A percentile compares a stretch with the other conserved stretches of the same genome.
These are phyloP conservation scores for Aegilops bicornis DNA, from an alignment of 176 grass and related monocot genomes.

Conservation along the genomic window DNA sequence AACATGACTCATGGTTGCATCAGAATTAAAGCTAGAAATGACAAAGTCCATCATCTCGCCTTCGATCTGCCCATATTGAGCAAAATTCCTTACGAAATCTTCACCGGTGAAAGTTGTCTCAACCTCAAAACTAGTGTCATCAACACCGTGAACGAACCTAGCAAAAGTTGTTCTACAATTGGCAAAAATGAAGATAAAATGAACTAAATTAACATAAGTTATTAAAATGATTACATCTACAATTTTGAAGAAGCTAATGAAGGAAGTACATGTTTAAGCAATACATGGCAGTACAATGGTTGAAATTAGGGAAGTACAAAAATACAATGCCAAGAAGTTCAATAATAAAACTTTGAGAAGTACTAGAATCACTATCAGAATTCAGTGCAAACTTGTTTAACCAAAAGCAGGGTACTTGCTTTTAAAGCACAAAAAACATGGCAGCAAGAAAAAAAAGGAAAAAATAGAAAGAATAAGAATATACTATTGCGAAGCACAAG, in stretches of 20 bases:
- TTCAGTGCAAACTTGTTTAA: no score
- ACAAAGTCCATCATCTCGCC: neutral
- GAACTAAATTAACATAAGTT: neutral
- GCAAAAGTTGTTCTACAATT: neutral
- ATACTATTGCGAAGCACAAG: no score
- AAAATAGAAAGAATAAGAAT: no score
- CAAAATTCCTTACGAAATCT: neutral
- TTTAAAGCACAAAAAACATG: no score
- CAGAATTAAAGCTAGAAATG: neutral
- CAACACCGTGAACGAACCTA: neutral
- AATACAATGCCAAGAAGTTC: no score
- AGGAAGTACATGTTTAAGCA: neutral
- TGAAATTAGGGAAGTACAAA: no score
- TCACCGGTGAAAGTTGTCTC: neutral
- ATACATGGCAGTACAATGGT: neutral
- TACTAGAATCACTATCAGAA: no score
- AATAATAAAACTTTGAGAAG: no score
- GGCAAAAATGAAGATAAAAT: neutral
- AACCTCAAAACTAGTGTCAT: no score
- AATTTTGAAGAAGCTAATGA: neutral
- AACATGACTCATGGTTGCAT: neutral
- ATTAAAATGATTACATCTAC: neutral
- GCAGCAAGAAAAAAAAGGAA: no score
- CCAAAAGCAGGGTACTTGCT: no score
- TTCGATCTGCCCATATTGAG: neutral